Conservation (phyloP, 225 moss, liverwort and hornwort genomes). For the Neckera pumila region DNA sequence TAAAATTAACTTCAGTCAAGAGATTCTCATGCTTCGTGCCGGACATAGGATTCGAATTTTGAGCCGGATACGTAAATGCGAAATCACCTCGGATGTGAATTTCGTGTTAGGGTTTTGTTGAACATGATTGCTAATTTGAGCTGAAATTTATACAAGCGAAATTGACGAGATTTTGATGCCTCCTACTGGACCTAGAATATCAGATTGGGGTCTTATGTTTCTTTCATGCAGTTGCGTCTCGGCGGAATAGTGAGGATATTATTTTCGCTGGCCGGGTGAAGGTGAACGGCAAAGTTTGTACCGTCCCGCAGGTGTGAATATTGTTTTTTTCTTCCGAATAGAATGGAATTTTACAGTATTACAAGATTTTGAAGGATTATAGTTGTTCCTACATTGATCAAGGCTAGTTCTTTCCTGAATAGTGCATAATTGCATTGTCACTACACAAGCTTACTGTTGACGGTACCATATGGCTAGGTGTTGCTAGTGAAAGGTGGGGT, state of each 20-base stretch:
- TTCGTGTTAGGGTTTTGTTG: not conserved
- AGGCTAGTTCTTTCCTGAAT: not conserved
- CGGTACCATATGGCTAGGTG: not conserved
- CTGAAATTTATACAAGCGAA: not conserved
- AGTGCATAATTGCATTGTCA: not conserved
- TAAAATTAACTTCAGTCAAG: not conserved
- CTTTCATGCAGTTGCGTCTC: slow-evolving; percentile 73
- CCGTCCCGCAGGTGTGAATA: slow-evolving; percentile 67
- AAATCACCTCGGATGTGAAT: not conserved
- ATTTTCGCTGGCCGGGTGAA: slow-evolving; percentile 90
- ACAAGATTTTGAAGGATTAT: not conserved
- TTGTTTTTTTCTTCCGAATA: not conserved
- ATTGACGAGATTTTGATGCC: not conserved
- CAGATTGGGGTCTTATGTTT: not conserved
- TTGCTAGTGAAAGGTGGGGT: not conserved
- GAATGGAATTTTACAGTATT: not conserved
- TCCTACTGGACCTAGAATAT: not conserved
- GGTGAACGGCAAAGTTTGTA: slow-evolving; percentile 90
- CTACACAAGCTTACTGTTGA: too few relatives aligned
- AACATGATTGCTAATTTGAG: not conserved
- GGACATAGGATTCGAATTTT: not conserved
- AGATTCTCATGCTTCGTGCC: not conserved
- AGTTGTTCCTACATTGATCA: not conserved
- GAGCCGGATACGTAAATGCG: not conserved
- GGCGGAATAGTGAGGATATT: slow-evolving; percentile 80